Evolutionary conservation across 2,329 filamentous ascomycete species (phyloP), one percentile per base, ranked within the genome.

Genomic region (Hypoxylon sp.): DNA sequence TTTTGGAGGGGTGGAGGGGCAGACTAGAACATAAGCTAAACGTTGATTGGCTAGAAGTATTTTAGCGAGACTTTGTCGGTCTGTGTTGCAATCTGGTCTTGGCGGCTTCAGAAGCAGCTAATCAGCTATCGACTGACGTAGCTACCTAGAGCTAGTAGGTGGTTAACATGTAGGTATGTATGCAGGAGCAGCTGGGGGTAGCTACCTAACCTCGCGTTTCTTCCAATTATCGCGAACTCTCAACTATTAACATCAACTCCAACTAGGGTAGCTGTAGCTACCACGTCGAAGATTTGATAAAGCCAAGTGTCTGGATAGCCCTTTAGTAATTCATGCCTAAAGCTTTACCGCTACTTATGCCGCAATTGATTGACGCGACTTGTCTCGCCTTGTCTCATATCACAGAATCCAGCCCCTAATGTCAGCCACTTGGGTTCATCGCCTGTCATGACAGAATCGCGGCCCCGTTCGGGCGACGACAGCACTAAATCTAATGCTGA

Each of bases 371-470:
- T 5, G 23, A 13, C 19, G 41, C 19, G 7, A 51, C 55, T 45
- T 63, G 36, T 57, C 43, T 60, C 30, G 30, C 6, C 34, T 48
- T 34, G 28, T 61, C 58, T 49, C 34, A 28, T 19, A 41, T 10
- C 23, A n/a, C 34, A 53, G 19, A 6, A 30, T 23, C 32, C 14
- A 41, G 57, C 65, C 51, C 57, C 69, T 59, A 34, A 77, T 77
- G 76, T 69, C 34, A 71, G 43, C 32, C 53, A 53, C 56, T 60
- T 48, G 59, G 62, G 63, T 58, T 69, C 63, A 67, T 67, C 70
- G 74, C 76, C 78, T 71, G 76, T 73, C 75, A 83, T 83, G 82
- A 83, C 81, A 76, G 78, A 82, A 73, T 77, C 75, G 75, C 76
- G 79, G 76, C 78, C 80, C 72, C 72, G 74, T 63, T 71, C 70